Conservation (phyloP, 352 stramenopile species). For the Pythium pyrilobum region DNA sequence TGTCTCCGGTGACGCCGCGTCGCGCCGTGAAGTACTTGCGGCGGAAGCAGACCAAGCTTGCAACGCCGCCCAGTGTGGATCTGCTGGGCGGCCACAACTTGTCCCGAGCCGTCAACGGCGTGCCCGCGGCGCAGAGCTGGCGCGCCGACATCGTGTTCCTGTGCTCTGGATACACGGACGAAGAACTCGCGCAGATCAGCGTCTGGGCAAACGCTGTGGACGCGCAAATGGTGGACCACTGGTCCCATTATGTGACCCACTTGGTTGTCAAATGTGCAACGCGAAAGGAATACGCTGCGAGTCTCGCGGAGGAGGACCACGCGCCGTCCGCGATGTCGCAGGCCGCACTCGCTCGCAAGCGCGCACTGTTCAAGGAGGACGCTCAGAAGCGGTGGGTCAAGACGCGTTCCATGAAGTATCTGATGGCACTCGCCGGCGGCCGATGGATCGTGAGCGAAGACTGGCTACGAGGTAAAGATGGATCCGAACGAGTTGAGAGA, state of each 20-base stretch:
- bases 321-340: neutral
- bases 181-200: slow-evolving; percentile 14
- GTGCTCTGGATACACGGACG: slow-evolving; percentile 22
- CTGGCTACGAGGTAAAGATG: slow-evolving; percentile 57
- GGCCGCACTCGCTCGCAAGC: slow-evolving; percentile 25
- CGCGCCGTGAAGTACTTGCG: slow-evolving; percentile 21
- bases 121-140: neutral
- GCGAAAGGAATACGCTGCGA: slow-evolving; percentile 25
- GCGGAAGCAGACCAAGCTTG: slow-evolving; percentile 13
- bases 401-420: slow-evolving; percentile 82
- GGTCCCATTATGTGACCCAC: slow-evolving; percentile 58
- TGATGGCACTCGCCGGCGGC: slow-evolving; percentile 72
- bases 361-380: slow-evolving; percentile 41
- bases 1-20: slow-evolving; percentile 13
- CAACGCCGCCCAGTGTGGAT: slow-evolving; percentile 21
- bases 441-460: slow-evolving; percentile 83
- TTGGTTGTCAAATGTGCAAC: slow-evolving; percentile 77
- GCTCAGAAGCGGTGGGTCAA: slow-evolving; percentile 63
- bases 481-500: no score
- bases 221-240: slow-evolving; percentile 27
- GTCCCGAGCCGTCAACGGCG: neutral
- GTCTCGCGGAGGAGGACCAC: slow-evolving; percentile 15
- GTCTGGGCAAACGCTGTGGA: slow-evolving; percentile 13
- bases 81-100: slow-evolving; percentile 6
- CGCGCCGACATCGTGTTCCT: slow-evolving; percentile 27